These are phyloP conservation scores for Leavenworthia alabamica DNA, from an alignment of 345 rosid genomes.

Conservation along the genomic window DNA sequence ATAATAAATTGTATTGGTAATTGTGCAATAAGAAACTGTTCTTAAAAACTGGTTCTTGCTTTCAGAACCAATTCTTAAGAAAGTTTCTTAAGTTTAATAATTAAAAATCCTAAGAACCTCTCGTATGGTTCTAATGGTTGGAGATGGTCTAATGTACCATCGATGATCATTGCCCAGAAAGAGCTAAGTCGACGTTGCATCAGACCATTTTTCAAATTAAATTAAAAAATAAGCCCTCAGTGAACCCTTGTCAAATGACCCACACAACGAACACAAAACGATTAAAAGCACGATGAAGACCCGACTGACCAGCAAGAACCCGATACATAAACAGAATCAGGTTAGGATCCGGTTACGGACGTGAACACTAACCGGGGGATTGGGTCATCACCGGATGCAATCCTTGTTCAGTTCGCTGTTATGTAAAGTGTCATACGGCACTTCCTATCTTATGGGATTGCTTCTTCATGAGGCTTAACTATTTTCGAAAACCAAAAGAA, in stretches of 20 bases:
- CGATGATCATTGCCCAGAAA: too few relatives aligned
- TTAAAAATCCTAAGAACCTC: too few relatives aligned
- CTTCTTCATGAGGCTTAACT: conserved; percentile 36
- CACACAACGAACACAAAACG: conserved; percentile 33
- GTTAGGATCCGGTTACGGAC: neutral
- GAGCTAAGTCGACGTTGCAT: too few relatives aligned
- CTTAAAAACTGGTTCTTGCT: too few relatives aligned
- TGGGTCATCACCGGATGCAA: conserved; percentile 10
- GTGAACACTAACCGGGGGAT: conserved; percentile 8
- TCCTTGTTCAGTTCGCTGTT: conserved; percentile 26
- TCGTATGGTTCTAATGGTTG: too few relatives aligned
- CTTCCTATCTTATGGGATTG: conserved; percentile 53
- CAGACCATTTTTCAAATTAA: too few relatives aligned
- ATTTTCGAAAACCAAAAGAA: neutral
- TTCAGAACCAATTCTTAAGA: too few relatives aligned
- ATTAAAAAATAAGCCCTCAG: too few relatives aligned
- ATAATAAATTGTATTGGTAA: too few relatives aligned
- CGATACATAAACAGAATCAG: conserved; percentile 4
- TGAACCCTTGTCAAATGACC: conserved; percentile 37
- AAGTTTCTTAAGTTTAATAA: too few relatives aligned
- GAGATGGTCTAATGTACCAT: too few relatives aligned
- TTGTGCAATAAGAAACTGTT: too few relatives aligned
- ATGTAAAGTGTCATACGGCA: conserved; percentile 61
- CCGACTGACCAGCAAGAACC: neutral
- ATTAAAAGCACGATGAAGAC: conserved; percentile 12